Evolutionary conservation across 176 grass and related monocot species (phyloP).

Genomic region (Leersia perrieri): DNA sequence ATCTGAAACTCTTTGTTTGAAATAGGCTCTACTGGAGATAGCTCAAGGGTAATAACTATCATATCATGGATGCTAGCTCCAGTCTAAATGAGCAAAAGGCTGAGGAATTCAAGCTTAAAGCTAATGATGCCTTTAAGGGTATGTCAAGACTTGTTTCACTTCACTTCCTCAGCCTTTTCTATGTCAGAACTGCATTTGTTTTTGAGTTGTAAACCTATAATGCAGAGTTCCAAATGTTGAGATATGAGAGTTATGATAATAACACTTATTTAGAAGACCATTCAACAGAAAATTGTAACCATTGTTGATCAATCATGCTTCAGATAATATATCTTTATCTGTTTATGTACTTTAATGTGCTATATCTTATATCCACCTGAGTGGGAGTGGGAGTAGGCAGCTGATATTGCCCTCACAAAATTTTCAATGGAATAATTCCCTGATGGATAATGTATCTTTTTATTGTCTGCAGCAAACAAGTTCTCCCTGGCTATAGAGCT

Average conservation of each 20-base stretch:
- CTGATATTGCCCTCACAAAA: neutral
- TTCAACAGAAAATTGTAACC: slow-evolving; percentile 27
- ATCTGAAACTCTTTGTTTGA: neutral
- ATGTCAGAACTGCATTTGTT: slow-evolving; percentile 34
- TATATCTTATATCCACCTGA: neutral
- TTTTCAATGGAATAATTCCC: neutral
- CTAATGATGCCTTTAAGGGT: slow-evolving; percentile 95
- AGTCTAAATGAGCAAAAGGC: slow-evolving; percentile 59
- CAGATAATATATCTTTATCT: neutral
- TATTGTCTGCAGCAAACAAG: slow-evolving; percentile 58
- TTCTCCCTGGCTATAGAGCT: slow-evolving; percentile 84
- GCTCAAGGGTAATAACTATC: slow-evolving; percentile 21
- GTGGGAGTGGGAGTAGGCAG: neutral
- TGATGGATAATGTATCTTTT: neutral
- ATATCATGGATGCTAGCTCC: slow-evolving; percentile 43
- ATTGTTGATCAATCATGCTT: slow-evolving; percentile 20
- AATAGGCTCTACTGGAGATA: neutral
- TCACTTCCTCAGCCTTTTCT: slow-evolving; percentile 8
- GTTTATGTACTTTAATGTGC: neutral
- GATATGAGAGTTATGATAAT: slow-evolving; percentile 46
- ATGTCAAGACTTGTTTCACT: neutral
- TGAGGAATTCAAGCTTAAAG: slow-evolving; percentile 71
- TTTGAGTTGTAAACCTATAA: slow-evolving; percentile 9
- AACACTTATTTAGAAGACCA: slow-evolving; percentile 3
- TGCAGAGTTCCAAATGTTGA: slow-evolving; percentile 37